Evolutionary conservation across 495 filamentous ascomycete genomes (phyloP).

Genomic region (Penicillium parvum): DNA sequence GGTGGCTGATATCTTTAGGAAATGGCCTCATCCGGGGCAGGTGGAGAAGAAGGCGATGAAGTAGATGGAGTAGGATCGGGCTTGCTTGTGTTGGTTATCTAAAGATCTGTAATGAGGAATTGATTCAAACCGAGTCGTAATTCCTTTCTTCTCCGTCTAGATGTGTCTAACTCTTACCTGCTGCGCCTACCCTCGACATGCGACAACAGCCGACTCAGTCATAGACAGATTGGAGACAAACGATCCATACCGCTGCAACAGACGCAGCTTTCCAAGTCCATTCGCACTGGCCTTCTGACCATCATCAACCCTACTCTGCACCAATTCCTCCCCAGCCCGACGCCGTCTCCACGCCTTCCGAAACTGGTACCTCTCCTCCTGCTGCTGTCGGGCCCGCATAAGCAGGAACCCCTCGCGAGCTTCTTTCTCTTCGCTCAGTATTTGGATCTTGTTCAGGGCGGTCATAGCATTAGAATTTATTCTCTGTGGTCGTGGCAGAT

Average conservation of each 20-base stretch:
- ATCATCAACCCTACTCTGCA: neutral
- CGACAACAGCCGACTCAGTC: slow-evolving; percentile 9
- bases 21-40: slow-evolving; percentile 21
- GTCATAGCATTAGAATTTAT: slow-evolving; percentile 3
- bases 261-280: slow-evolving; percentile 14
- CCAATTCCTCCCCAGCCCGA: slow-evolving; percentile 9
- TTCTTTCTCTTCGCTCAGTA: slow-evolving; percentile 37
- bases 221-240: slow-evolving; percentile 7
- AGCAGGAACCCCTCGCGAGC: slow-evolving; percentile 33
- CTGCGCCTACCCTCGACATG: slow-evolving; percentile 14
- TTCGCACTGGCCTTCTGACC: slow-evolving; percentile 1
- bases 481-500: neutral
- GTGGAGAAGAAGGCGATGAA: neutral
- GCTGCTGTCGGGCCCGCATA: slow-evolving; percentile 33
- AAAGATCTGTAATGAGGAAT: too few species aligned
- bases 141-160: too few species aligned
- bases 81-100: too few species aligned
- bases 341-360: slow-evolving; percentile 37
- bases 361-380: slow-evolving; percentile 38
- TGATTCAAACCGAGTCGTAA: too few species aligned
- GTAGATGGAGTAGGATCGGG: neutral
- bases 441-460: slow-evolving; percentile 26
- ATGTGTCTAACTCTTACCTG: too few species aligned
- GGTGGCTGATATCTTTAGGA: slow-evolving; percentile 27
- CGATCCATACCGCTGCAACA: slow-evolving; percentile 15